These are phyloP conservation scores for Trypanosomatidae sp. DNA, from an alignment of 208 protist genomes.

Conservation along the genomic window DNA sequence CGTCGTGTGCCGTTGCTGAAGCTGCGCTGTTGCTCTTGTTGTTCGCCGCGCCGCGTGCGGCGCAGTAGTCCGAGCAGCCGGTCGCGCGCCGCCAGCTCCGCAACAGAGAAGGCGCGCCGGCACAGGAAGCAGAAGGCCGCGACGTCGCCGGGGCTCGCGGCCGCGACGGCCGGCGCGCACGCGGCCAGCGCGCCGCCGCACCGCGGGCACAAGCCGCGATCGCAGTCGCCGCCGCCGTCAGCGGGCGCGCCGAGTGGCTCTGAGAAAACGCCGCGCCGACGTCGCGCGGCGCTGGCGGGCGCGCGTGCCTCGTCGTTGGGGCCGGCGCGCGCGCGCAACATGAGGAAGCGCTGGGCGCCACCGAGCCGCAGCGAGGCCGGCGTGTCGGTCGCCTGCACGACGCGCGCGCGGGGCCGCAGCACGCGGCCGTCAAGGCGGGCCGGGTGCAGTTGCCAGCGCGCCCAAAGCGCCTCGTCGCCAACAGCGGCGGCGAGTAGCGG, in stretches of 20 bases:
- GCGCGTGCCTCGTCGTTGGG: no score
- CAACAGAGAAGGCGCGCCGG: constrained; percentile 57
- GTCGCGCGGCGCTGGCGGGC: no score
- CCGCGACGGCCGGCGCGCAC: not conserved
- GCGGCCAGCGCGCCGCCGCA: constrained; percentile 36
- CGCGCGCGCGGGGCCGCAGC: constrained; percentile 3
- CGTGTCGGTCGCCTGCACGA: no score
- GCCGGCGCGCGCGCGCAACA: no score
- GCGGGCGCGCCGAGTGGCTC: constrained; percentile 7
- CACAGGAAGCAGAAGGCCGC: constrained; percentile 79
- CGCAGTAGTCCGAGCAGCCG: no score
- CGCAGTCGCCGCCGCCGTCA: not conserved
- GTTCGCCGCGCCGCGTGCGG: no score
- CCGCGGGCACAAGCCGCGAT: constrained; percentile 44
- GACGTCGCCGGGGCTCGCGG: constrained; percentile 11
- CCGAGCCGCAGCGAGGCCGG: no score
- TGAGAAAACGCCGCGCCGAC: constrained; percentile 5
- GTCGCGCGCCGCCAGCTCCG: constrained; percentile 17
- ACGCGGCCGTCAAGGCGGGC: not conserved
- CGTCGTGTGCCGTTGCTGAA: no score
- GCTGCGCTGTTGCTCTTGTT: no score
- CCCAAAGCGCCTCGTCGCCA: constrained; percentile 2
- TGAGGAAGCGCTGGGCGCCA: no score
- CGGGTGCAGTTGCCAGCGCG: constrained; percentile 5
- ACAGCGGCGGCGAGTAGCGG: not conserved